phyloP scores from a whole-genome alignment of 2,329 filamentous ascomycete genomes.

The Trichocomaceae sp. region DNA sequence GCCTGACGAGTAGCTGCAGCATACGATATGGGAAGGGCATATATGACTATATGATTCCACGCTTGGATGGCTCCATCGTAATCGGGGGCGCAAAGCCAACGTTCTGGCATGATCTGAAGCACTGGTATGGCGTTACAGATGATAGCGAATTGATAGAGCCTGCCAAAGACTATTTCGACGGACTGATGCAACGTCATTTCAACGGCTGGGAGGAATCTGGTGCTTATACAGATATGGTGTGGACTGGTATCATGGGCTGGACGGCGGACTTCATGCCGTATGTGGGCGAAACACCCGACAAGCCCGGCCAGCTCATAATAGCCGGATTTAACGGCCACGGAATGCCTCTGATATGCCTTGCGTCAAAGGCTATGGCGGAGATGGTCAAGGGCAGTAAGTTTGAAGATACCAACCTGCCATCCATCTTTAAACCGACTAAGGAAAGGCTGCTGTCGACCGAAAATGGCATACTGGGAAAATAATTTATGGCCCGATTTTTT shows the following conservation, averaged over 20 bases:
- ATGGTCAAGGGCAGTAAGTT: conserved; percentile 36
- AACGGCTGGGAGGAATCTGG: conserved; percentile 30
- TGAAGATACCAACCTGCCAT: conserved; percentile 26
- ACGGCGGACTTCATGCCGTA: conserved; percentile 47
- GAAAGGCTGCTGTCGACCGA: background rate
- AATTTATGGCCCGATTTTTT: background rate
- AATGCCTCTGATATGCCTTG: conserved; percentile 58
- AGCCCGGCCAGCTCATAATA: conserved; percentile 47
- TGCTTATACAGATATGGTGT: conserved; percentile 27
- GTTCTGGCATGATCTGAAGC: conserved; percentile 22
- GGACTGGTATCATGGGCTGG: conserved; percentile 45
- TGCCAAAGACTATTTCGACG: conserved; percentile 36
- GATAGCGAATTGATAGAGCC: conserved; percentile 47
- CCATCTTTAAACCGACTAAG: conserved; percentile 12
- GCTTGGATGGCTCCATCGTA: conserved; percentile 49
- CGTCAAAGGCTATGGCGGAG: conserved; percentile 50
- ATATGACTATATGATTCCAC: conserved; percentile 62
- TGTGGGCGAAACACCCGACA: conserved; percentile 45
- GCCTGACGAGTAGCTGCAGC: conserved; percentile 48
- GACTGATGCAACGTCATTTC: conserved; percentile 33
- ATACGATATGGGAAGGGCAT: conserved; percentile 53
- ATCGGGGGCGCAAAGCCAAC: conserved; percentile 57
- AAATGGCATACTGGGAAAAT: background rate
- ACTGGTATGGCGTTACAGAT: conserved; percentile 41
- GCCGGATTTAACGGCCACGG: conserved; percentile 61